phyloP scores from a whole-genome alignment of 2,329 filamentous ascomycete genomes.

The Falciphora oryzae region DNA sequence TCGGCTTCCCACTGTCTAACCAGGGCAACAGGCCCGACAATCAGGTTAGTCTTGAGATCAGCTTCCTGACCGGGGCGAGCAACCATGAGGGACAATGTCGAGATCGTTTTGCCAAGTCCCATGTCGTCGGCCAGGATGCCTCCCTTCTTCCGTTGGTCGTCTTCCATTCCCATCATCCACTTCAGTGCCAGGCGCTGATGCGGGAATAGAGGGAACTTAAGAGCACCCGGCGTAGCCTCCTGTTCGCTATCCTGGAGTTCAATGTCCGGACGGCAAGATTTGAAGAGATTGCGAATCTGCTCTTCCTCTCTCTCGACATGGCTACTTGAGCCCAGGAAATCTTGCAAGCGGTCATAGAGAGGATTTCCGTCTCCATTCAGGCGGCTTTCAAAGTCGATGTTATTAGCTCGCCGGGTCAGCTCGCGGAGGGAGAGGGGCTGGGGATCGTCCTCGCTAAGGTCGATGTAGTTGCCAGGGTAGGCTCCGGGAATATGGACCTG shows the following conservation, averaged over 20 bases:
- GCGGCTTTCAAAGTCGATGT: constrained; percentile 27
- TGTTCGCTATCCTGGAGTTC: constrained; percentile 56
- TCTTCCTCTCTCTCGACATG: constrained; percentile 49
- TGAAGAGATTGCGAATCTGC: constrained; percentile 57
- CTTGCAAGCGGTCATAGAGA: constrained; percentile 26
- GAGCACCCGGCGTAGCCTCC: constrained; percentile 61
- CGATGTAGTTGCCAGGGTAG: background rate
- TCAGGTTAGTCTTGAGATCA: constrained; percentile 65
- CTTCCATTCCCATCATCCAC: constrained; percentile 73
- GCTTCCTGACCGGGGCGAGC: constrained; percentile 53
- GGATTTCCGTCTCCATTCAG: constrained; percentile 31
- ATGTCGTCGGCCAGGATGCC: constrained; percentile 77
- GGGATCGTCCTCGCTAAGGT: background rate
- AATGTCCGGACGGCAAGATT: constrained; percentile 68
- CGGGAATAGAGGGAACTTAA: constrained; percentile 66
- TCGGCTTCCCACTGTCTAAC: constrained; percentile 82
- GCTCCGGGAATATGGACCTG: background rate
- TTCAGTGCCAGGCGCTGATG: constrained; percentile 75
- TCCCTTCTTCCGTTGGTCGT: constrained; percentile 62
- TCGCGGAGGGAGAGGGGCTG: background rate
- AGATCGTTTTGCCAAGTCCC: constrained; percentile 81
- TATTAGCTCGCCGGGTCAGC: background rate
- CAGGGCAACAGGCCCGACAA: constrained; percentile 73
- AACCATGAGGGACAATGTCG: constrained; percentile 72
- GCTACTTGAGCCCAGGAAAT: constrained; percentile 28